These are phyloP conservation scores for Solanum dulcamara DNA, from an alignment of 257 asterid species.

Conservation along the genomic window DNA sequence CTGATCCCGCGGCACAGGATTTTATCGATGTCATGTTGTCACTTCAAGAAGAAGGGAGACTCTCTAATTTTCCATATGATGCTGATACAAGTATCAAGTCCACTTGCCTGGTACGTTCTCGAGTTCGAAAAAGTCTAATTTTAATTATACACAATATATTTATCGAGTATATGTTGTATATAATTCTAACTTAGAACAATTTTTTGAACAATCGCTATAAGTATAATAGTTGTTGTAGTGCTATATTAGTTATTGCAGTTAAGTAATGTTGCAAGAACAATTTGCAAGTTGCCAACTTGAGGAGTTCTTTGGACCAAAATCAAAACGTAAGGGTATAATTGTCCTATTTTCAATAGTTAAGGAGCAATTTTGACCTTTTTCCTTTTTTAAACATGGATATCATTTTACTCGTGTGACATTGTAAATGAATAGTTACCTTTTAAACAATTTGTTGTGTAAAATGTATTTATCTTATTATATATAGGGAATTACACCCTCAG, in stretches of 20 bases:
- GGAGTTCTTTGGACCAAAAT: background rate
- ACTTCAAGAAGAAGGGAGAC: background rate
- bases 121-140: background rate
- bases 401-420: background rate
- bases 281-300: background rate
- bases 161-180: background rate
- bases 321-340: background rate
- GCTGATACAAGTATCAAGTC: conserved; percentile 6
- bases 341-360: background rate
- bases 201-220: background rate
- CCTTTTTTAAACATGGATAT: background rate
- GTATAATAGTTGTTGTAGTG: background rate
- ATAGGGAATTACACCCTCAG: background rate
- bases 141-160: background rate
- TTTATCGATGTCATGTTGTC: conserved; percentile 9
- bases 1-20: background rate
- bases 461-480: background rate
- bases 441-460: background rate
- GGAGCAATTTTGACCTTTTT: background rate
- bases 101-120: background rate
- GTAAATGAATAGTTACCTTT: background rate
- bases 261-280: background rate
- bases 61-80: background rate
- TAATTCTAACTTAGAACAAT: background rate
- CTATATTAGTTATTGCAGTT: background rate